A percentile compares a stretch with the other conserved stretches of the same genome.
Conservation (phyloP, 805 yeast genomes). For the Nakazawaea pomicola region DNA sequence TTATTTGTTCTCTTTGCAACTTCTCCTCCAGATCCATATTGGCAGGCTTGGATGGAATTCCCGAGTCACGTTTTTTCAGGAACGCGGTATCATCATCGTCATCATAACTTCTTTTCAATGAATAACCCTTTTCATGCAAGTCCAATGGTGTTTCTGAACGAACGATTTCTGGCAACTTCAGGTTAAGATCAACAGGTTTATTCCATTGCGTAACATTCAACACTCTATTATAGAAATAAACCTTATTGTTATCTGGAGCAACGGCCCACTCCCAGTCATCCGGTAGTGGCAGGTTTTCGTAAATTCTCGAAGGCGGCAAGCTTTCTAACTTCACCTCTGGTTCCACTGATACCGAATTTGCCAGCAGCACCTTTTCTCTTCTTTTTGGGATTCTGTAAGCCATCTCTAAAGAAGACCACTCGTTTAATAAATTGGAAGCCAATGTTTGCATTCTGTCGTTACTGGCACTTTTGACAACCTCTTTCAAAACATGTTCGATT, state of each 20-base stretch:
- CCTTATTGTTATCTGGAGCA: constrained; percentile 37
- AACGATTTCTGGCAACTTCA: not conserved
- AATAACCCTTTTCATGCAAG: constrained; percentile 1
- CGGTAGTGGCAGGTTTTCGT: constrained; percentile 40
- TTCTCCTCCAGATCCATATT: constrained; percentile 5
- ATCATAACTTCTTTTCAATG: constrained; percentile 9
- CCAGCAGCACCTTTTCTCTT: constrained; percentile 23
- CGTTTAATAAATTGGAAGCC: constrained; percentile 44
- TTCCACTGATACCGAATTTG: constrained; percentile 6
- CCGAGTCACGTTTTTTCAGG: not conserved
- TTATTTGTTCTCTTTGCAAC: constrained; percentile 3
- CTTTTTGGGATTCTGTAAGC: constrained; percentile 82
- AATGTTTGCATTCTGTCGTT: constrained; percentile 26
- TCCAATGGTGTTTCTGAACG: constrained; percentile 3
- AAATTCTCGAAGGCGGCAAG: constrained; percentile 7
- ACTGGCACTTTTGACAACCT: constrained; percentile 26
- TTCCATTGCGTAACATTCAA: constrained; percentile 55
- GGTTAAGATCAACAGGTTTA: constrained; percentile 32
- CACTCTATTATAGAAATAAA: constrained; percentile 51
- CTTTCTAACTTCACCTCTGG: constrained; percentile 4
- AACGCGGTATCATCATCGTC: constrained; percentile 7
- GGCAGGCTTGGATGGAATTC: constrained; percentile 2
- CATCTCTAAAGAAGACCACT: constrained; percentile 72
- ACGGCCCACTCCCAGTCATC: constrained; percentile 62
- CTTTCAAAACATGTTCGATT: constrained; percentile 58